These are phyloP conservation scores for Crotalaria pallida DNA, from an alignment of 306 rosid genomes.

Conservation along the genomic window DNA sequence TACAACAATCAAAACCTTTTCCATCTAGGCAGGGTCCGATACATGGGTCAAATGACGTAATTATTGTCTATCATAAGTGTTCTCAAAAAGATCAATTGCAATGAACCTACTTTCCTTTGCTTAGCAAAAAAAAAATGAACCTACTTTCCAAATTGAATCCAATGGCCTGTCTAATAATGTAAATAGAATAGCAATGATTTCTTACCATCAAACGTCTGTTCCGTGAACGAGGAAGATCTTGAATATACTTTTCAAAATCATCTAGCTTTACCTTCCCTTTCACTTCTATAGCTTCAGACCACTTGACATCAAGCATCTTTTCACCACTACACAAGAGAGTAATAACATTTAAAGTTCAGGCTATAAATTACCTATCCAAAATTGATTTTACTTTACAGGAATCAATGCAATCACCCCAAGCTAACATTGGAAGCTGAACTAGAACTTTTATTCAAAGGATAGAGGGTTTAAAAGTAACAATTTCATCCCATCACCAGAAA, in stretches of 20 bases:
- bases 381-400: not conserved
- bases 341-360: not conserved
- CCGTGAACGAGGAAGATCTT: slow-evolving; percentile 28
- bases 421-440: not conserved
- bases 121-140: too few species aligned
- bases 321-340: slow-evolving; percentile 21
- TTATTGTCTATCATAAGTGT: too few species aligned
- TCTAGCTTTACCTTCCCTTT: slow-evolving; percentile 29
- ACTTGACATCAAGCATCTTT: slow-evolving; percentile 22
- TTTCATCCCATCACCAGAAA: not conserved
- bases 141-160: not conserved
- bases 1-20: not conserved
- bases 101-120: not conserved
- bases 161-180: not conserved
- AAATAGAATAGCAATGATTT: not conserved
- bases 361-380: not conserved
- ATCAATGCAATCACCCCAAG: not conserved
- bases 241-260: slow-evolving; percentile 24
- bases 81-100: not conserved
- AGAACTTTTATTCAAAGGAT: not conserved
- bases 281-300: slow-evolving; percentile 26
- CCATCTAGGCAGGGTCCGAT: not conserved
- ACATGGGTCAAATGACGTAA: not conserved
- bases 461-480: not conserved
- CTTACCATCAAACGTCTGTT: slow-evolving; percentile 23